Evolutionary conservation across 352 stramenopile species (phyloP).

Genomic region (Pythium aphanidermatum): DNA sequence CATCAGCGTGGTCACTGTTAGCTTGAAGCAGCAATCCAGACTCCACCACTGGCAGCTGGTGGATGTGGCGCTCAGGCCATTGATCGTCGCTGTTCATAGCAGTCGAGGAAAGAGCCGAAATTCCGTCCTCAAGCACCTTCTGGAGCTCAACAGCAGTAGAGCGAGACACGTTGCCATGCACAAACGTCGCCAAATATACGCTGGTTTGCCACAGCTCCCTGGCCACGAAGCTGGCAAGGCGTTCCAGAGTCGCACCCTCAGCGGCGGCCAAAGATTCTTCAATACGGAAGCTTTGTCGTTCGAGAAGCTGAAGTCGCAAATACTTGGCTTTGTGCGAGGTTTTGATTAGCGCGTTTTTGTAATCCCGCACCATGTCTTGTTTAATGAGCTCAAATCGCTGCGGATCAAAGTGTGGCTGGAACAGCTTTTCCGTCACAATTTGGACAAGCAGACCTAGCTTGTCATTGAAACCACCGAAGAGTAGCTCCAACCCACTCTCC

Average conservation of each 20-base stretch:
- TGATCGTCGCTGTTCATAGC: conserved; percentile 8
- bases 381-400: conserved; percentile 47
- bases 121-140: conserved; percentile 34
- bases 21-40: conserved; percentile 50
- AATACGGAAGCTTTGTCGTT: conserved; percentile 43
- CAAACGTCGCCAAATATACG: conserved; percentile 51
- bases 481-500: conserved; percentile 55
- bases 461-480: conserved; percentile 68
- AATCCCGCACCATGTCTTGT: conserved; percentile 51
- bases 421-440: conserved; percentile 37
- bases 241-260: conserved; percentile 28
- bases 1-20: conserved; percentile 57
- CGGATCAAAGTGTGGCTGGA: conserved; percentile 18
- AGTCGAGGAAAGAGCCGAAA: conserved; percentile 30
- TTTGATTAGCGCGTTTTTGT: conserved; percentile 61
- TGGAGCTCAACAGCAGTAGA: conserved; percentile 27
- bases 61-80: conserved; percentile 48
- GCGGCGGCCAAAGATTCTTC: conserved; percentile 44
- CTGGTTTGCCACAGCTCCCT: conserved; percentile 42
- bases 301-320: conserved; percentile 61
- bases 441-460: conserved; percentile 44
- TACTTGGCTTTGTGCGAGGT: conserved; percentile 56
- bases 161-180: conserved; percentile 62
- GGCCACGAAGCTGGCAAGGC: conserved; percentile 33
- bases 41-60: conserved; percentile 35